Evolutionary conservation across 192 early-diverging fungal genomes (phyloP).

Genomic region (Backusella macrospora): DNA sequence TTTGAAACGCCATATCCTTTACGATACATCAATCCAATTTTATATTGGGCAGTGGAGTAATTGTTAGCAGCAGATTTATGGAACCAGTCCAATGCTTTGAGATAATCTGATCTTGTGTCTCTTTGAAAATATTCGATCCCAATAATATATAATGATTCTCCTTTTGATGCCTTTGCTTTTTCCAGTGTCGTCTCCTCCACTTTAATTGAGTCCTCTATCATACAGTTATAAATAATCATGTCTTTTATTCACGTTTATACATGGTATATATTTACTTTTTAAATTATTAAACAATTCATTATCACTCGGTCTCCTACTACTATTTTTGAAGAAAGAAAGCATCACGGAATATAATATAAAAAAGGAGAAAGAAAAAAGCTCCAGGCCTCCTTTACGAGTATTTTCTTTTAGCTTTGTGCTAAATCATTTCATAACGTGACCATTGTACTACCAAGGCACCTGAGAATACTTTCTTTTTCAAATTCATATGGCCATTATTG

Average conservation of each 20-base stretch:
- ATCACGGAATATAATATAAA: neutral
- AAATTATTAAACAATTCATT: constrained; percentile 2
- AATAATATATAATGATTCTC: neutral
- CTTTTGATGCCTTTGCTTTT: constrained; percentile 8
- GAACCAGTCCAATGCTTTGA: constrained; percentile 1
- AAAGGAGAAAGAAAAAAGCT: neutral
- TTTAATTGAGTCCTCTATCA: constrained; percentile 8
- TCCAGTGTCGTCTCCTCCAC: constrained; percentile 1
- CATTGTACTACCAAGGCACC: neutral
- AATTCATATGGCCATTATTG: neutral
- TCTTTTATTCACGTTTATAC: neutral
- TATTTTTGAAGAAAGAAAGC: constrained; percentile 11
- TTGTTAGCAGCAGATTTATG: neutral
- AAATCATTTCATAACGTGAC: constrained; percentile 10
- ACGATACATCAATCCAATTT: constrained; percentile 6
- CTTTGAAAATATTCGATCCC: neutral
- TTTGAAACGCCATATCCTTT: constrained; percentile 10
- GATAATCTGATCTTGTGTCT: constrained; percentile 6
- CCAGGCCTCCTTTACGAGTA: neutral
- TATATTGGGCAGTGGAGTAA: constrained; percentile 2
- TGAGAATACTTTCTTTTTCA: neutral
- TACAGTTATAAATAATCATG: neutral
- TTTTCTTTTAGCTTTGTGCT: constrained; percentile 10
- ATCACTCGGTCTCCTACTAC: neutral
- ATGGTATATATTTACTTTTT: neutral